Percentiles rank a stretch among this genome's conserved stretches.
Evolutionary conservation across 2,329 filamentous ascomycete species (phyloP).

Genomic region (Fusarium redolens): DNA sequence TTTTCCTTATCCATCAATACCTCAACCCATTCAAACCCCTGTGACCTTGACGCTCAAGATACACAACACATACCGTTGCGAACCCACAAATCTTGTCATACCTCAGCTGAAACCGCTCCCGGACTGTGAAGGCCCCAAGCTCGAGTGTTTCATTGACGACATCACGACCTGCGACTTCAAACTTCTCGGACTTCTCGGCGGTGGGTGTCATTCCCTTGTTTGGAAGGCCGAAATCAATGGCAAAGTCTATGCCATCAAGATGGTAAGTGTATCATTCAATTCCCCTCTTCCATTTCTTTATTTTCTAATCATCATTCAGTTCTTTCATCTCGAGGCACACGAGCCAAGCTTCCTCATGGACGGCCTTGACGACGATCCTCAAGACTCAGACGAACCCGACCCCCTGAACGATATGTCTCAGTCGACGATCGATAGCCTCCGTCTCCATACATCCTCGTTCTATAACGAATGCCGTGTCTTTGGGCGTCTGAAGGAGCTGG

Average conservation of each 20-base stretch:
- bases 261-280: neutral
- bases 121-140: constrained; percentile 17
- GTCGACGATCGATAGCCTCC: neutral
- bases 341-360: neutral
- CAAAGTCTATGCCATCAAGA: constrained; percentile 3
- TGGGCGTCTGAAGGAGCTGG: constrained; percentile 20
- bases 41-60: neutral
- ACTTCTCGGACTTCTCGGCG: neutral
- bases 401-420: neutral
- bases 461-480: constrained; percentile 23
- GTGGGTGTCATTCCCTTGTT: neutral
- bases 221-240: constrained; percentile 5
- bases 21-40: neutral
- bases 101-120: neutral
- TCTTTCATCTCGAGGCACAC: rapidly evolving
- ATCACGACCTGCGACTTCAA: neutral
- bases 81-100: neutral
- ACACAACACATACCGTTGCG: neutral
- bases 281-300: neutral
- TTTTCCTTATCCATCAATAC: neutral
- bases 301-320: neutral
- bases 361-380: neutral
- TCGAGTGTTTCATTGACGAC: constrained; percentile 15
- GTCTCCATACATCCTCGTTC: neutral
- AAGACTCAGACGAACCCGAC: neutral